Base-by-base conservation (phyloP, 129 eudicot genomes). In the Flaveria trinervia region DNA sequence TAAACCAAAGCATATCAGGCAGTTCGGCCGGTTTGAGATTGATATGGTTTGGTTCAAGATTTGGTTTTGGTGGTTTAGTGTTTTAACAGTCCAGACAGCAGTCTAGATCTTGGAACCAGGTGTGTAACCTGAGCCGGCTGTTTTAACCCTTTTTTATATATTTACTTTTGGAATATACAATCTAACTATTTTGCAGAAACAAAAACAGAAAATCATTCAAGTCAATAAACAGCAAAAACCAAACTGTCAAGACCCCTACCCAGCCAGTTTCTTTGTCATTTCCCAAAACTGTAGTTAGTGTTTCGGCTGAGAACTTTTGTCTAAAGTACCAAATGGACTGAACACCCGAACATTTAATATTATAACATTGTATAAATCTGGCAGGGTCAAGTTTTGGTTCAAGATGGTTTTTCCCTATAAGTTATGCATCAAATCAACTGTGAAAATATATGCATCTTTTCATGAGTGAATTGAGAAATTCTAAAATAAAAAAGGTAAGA, bases 301-400 rank as follows among this genome's bases (percentile, higher is more conserved):
- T 10, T 62, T 26, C 0, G 43, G n/a, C 43, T 30, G 0, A 30
- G 7, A 33, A 33, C 7, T 33, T 39, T 22, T 57, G 22, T 57
- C 33, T 4, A n/a, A 8, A 57, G 3, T 28, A 22, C 39, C 41
- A 7, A 5, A 60, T 56, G 64, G 64, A 20, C 30, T 9, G 66
- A 60, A 60, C 66, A 60, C n/a, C n/a, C n/a, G 1, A 28, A 30
- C 2, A 5, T 10, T 26, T 60, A 60, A 61, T 26, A 60, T 60
- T 25, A 39, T 61, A 25, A 5, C 16, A 26, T 26, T 60, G 20
- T 62, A 62, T 26, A 22, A 59, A 39, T 25, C 9, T 23, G 39
- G 66, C 39, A 11, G 66, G 66, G 36, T 12, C 39, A 23, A 60
- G 66, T 22, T 62, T n/a, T 28, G 68, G 68, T 62, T 62, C 16